phyloP scores from a whole-genome alignment of 2,329 filamentous ascomycete genomes.

The Pseudocercospora fijiensis region DNA sequence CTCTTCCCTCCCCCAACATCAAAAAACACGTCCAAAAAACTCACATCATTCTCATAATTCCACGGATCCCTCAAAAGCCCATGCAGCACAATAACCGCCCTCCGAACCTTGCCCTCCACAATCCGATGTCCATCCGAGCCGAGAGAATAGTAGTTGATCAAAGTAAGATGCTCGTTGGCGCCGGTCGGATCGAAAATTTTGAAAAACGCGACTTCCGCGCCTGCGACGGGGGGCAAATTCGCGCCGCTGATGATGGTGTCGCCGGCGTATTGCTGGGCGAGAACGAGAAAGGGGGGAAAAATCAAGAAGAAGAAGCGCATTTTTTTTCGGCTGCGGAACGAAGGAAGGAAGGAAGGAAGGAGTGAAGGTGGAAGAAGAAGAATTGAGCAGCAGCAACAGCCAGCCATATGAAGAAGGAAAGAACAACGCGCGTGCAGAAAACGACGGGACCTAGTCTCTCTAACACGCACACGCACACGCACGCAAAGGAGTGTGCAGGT shows the following conservation, averaged over 20 bases:
- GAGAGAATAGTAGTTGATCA: conserved; percentile 38
- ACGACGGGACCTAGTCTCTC: neutral
- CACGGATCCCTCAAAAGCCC: conserved; percentile 33
- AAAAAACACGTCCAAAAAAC: neutral
- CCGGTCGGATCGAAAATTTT: conserved; percentile 33
- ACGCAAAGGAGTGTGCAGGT: neutral
- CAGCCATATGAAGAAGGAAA: neutral
- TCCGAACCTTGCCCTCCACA: conserved; percentile 29
- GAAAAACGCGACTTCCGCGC: conserved; percentile 36
- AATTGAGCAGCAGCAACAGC: neutral
- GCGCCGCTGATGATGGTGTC: conserved; percentile 29
- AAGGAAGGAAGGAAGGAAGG: conserved; percentile 5
- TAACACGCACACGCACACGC: too few relatives aligned
- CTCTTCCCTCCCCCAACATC: conserved; percentile 3
- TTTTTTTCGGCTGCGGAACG: conserved; percentile 12
- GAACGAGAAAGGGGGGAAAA: conserved; percentile 6
- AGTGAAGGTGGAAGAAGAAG: neutral
- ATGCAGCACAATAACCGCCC: conserved; percentile 36
- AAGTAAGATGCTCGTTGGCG: conserved; percentile 30
- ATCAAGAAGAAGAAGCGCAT: conserved; percentile 11
- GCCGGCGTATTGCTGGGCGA: conserved; percentile 32
- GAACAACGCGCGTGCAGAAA: neutral
- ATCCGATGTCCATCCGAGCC: conserved; percentile 28
- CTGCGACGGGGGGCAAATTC: conserved; percentile 23
- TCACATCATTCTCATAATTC: conserved; percentile 30